These are phyloP conservation scores for Annulohypoxylon nitens DNA, from an alignment of 495 filamentous ascomycete genomes.

Conservation along the genomic window DNA sequence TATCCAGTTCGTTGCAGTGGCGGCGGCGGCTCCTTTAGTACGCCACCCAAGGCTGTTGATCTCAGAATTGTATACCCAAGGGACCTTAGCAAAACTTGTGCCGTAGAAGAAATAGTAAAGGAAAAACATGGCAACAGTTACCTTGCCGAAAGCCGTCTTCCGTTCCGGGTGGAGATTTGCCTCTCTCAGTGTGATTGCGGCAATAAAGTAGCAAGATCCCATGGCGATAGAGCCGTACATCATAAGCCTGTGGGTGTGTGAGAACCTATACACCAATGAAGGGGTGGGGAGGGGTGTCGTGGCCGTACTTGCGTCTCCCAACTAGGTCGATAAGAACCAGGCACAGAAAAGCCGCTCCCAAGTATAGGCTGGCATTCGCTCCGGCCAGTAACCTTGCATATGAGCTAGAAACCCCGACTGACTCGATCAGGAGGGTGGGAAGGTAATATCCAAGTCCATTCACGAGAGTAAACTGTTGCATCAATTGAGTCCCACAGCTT, in stretches of 20 bases:
- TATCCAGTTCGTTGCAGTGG: slow-evolving; percentile 57
- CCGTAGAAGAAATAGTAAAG: slow-evolving; percentile 56
- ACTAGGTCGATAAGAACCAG: slow-evolving; percentile 47
- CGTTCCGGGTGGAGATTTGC: slow-evolving; percentile 34
- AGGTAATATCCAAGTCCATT: slow-evolving; percentile 50
- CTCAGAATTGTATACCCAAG: slow-evolving; percentile 60
- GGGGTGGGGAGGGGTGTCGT: background rate
- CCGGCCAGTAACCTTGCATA: slow-evolving; percentile 50
- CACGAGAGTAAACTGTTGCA: slow-evolving; percentile 52
- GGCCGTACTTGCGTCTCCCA: slow-evolving; percentile 49
- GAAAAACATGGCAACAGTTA: slow-evolving; percentile 54
- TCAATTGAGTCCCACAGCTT: slow-evolving; percentile 51
- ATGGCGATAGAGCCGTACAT: slow-evolving; percentile 50
- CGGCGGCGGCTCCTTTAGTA: slow-evolving; percentile 54
- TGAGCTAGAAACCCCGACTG: slow-evolving; percentile 46
- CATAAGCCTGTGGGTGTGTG: slow-evolving; percentile 60
- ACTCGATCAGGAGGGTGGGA: slow-evolving; percentile 49
- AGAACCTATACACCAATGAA: background rate
- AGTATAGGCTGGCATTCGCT: slow-evolving; percentile 50
- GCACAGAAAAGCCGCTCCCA: slow-evolving; percentile 49
- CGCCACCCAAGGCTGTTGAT: slow-evolving; percentile 58
- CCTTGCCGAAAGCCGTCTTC: slow-evolving; percentile 39
- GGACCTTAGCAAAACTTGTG: slow-evolving; percentile 52
- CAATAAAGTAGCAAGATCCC: slow-evolving; percentile 50
- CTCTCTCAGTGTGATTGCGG: slow-evolving; percentile 47